phyloP scores from a whole-genome alignment of 805 yeast species.

The Zygotorulaspora danielsina region DNA sequence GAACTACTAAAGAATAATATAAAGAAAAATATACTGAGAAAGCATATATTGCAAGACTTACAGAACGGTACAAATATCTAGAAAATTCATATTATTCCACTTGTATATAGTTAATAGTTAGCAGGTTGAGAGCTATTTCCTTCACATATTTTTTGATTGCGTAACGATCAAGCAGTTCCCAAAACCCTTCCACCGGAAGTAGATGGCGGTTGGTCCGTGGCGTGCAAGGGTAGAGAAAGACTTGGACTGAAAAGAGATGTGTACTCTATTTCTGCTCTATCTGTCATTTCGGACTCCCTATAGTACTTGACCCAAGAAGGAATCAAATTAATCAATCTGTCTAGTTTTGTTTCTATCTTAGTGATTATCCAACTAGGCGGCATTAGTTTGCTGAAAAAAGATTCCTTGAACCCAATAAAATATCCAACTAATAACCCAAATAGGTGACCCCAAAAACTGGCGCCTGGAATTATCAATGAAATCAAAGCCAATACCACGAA shows the following conservation, averaged over 20 bases:
- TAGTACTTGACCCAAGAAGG: conserved; percentile 53
- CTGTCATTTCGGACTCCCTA: conserved; percentile 49
- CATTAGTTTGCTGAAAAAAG: conserved; percentile 50
- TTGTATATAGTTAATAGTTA: conserved; percentile 15
- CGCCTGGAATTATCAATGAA: conserved; percentile 54
- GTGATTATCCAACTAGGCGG: conserved; percentile 65
- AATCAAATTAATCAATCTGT: conserved; percentile 47
- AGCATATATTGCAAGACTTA: conserved; percentile 42
- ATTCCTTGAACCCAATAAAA: conserved; percentile 46
- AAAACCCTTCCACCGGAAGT: conserved; percentile 20
- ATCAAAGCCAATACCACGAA: conserved; percentile 46
- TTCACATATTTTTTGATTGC: too few species aligned
- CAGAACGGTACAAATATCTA: conserved; percentile 9
- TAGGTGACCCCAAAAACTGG: conserved; percentile 71
- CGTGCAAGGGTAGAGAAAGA: conserved; percentile 19
- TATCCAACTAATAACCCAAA: conserved; percentile 66
- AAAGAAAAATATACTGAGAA: conserved; percentile 68
- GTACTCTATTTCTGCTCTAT: conserved; percentile 19
- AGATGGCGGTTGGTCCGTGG: conserved; percentile 5
- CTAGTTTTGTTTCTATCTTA: conserved; percentile 57
- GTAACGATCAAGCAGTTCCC: conserved; percentile 13
- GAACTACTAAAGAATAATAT: conserved; percentile 45
- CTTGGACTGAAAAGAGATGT: conserved; percentile 26
- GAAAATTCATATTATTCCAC: not conserved
- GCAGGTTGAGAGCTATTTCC: too few species aligned